Conservation (phyloP, 805 yeast species). For the Yarrowia yakushimensis region DNA sequence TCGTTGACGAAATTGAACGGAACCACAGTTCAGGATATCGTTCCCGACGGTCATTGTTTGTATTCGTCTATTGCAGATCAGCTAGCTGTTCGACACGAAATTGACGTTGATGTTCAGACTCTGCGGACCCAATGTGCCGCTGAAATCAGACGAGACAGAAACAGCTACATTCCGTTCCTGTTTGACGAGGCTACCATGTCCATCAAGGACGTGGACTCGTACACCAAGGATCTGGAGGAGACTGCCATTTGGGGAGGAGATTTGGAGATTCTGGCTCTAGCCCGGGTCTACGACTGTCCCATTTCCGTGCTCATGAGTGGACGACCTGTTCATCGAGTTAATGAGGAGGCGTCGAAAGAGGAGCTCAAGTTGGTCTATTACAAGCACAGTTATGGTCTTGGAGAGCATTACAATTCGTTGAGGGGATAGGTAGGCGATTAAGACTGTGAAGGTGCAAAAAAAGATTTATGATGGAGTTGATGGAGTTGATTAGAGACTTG, state of each 20-base stretch:
- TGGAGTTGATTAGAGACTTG: no score
- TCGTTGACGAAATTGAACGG: conserved; percentile 48
- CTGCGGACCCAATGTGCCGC: conserved; percentile 64
- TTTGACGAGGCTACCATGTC: conserved; percentile 73
- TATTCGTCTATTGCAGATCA: conserved; percentile 86
- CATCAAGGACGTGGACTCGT: conserved; percentile 61
- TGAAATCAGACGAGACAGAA: conserved; percentile 60
- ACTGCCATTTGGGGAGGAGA: conserved; percentile 98
- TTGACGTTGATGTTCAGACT: conserved; percentile 44
- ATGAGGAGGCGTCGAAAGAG: conserved; percentile 49
- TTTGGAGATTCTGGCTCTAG: conserved; percentile 78
- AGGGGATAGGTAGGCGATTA: conserved; percentile 27
- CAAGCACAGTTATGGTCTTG: conserved; percentile 80
- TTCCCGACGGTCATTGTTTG: conserved; percentile 92
- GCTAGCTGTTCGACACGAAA: conserved; percentile 50
- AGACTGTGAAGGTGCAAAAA: no score
- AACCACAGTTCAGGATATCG: conserved; percentile 61
- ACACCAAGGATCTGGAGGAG: conserved; percentile 61
- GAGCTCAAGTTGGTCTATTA: conserved; percentile 73
- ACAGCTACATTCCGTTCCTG: conserved; percentile 75
- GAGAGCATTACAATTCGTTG: conserved; percentile 91
- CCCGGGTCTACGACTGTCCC: conserved; percentile 66
- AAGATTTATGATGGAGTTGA: no score
- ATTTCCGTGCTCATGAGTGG: conserved; percentile 79
- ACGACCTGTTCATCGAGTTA: conserved; percentile 59